Percentiles rank a stretch among this genome's conserved stretches.
Conservation (phyloP, 2,329 filamentous ascomycete genomes). For the Alternaria brassicicola region DNA sequence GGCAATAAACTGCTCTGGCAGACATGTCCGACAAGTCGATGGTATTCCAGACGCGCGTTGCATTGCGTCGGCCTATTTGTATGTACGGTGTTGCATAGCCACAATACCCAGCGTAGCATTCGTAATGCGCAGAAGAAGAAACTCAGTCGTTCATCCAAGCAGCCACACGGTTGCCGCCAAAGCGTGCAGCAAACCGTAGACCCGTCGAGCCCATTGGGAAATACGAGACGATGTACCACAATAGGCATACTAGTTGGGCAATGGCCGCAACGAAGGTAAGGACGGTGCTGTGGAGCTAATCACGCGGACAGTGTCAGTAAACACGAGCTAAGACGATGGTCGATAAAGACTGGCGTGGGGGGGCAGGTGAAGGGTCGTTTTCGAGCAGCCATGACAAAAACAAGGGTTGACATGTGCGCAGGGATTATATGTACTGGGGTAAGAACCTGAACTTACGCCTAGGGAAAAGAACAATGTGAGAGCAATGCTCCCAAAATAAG, state of each 20-base stretch:
- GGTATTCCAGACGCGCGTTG: conserved; percentile 37
- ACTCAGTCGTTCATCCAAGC: conserved; percentile 82
- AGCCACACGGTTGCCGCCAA: conserved; percentile 82
- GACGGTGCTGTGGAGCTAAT: conserved; percentile 73
- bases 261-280: conserved; percentile 85
- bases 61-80: conserved; percentile 21
- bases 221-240: conserved; percentile 97
- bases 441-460: conserved; percentile 69
- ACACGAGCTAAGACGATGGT: conserved; percentile 34
- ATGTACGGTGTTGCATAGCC: conserved; percentile 20
- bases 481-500: conserved; percentile 91
- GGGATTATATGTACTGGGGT: conserved; percentile 18
- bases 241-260: conserved; percentile 78
- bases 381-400: conserved; percentile 31
- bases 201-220: conserved; percentile 96
- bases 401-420: conserved; percentile 29
- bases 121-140: conserved; percentile 7
- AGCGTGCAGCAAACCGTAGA: conserved; percentile 81
- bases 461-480: conserved; percentile 91
- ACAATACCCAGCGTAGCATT: conserved; percentile 18
- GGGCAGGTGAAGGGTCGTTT: conserved; percentile 29
- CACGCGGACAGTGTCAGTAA: conserved; percentile 48
- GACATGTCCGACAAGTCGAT: conserved; percentile 1
- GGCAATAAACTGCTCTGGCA: conserved; percentile 4
- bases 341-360: conserved; percentile 39